Base-by-base conservation (phyloP, 176 grass and related monocot genomes). In the Rhynchospora pubera region DNA sequence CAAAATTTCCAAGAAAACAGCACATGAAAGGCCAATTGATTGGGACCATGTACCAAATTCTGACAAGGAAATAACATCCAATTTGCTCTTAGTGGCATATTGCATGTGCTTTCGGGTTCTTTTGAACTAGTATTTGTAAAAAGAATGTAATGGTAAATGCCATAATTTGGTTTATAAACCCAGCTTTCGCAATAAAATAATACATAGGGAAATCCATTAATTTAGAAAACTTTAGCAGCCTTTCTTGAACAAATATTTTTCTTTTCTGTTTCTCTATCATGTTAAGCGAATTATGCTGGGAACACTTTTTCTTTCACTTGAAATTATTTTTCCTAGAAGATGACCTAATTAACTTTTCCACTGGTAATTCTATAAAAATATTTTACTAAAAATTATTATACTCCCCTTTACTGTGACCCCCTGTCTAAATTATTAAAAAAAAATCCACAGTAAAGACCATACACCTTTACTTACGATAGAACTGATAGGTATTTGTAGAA, bases 21-120 rank as follows among this genome's bases (percentile, higher is more conserved):
- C 45, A 82, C 59, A 82, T 50, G 48, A 82, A 7, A 46, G 79
- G 50, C 79, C 28, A 65, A 48, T 52, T 3, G 79, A 82, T 48
- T 67, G 50, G 3, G 79, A 82, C 79, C 28, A 13, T 26, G 45
- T 52, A 66, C 79, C 79, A 66, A 65, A 82, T 82, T 65, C 15
- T 82, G 79, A 82, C 22, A 42, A 21, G 79, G 79, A 82, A 82
- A 65, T 65, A 47, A 1, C 44, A 82, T 47, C 70, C 10, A 74
- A 16, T 52, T 71, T 47, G 10, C 18, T 43, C 7, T 19, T 69
- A 9, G 14, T 48, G 68, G 68, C 4, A 73, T 21, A 47, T 47
- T 46, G 21, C 19, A 50, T 73, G 45, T 73, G 44, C 45, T 22
- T 73, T 50, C 3, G 47, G n/a, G n/a, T 50, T 50, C 12, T 13